phyloP scores from a whole-genome alignment of 78 protist species.

The Isochrysis galbana region DNA sequence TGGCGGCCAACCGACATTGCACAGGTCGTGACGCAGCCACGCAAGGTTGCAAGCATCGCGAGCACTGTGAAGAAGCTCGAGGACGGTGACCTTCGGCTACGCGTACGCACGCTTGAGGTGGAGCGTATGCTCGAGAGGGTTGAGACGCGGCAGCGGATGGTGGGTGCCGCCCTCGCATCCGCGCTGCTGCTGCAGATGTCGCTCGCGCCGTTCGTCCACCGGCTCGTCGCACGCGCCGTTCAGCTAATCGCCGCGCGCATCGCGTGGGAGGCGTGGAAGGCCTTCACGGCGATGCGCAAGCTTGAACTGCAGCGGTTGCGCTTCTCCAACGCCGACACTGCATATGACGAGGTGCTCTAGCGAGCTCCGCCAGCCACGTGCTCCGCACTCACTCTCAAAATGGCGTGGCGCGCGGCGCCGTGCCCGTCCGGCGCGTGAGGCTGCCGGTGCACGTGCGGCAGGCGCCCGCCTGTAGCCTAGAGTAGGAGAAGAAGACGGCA shows the following conservation, averaged over 20 bases:
- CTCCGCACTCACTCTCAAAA: too few species aligned
- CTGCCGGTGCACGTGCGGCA: too few species aligned
- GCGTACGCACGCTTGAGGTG: constrained; percentile 47
- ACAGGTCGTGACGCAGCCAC: background rate
- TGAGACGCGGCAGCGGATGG: background rate
- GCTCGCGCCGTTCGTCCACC: background rate
- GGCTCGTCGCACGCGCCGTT: background rate
- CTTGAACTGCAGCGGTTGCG: background rate
- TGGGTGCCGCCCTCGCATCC: background rate
- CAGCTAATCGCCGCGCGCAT: background rate
- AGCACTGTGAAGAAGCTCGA: background rate
- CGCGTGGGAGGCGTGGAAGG: background rate
- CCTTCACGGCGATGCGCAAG: background rate
- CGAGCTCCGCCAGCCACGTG: too few species aligned
- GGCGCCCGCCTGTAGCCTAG: too few species aligned
- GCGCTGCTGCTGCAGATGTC: background rate
- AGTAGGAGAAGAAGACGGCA: too few species aligned
- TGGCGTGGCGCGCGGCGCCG: too few species aligned
- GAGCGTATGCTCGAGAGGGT: background rate
- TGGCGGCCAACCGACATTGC: background rate
- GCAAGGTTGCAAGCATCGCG: background rate
- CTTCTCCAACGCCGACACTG: background rate
- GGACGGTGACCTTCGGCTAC: constrained; percentile 39
- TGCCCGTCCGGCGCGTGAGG: too few species aligned
- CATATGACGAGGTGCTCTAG: too few species aligned